Evolutionary conservation across 1,139 yeast genomes (phyloP).

Genomic region (Candida frijolesensis): DNA sequence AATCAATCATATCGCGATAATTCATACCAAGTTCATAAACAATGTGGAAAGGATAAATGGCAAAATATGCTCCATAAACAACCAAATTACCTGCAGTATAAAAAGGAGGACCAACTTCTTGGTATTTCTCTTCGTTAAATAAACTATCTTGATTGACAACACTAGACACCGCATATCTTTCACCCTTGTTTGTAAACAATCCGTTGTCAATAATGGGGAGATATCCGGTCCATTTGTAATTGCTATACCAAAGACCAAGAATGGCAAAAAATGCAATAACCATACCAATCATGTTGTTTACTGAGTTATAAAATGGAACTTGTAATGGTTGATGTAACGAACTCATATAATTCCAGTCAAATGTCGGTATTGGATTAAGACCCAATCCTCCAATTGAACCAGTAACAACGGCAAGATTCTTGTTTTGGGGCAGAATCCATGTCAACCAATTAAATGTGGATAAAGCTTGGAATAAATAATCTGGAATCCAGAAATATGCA

Average conservation of each 20-base stretch:
- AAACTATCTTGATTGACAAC: slow-evolving; percentile 39
- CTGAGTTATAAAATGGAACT: slow-evolving; percentile 49
- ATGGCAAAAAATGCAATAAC: slow-evolving; percentile 42
- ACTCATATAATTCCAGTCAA: slow-evolving; percentile 48
- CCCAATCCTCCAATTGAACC: slow-evolving; percentile 59
- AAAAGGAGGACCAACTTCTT: slow-evolving; percentile 55
- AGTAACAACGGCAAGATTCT: slow-evolving; percentile 53
- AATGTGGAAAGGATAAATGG: slow-evolving; percentile 55
- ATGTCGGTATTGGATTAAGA: slow-evolving; percentile 56
- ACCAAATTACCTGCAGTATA: slow-evolving; percentile 60
- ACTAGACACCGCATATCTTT: slow-evolving; percentile 38
- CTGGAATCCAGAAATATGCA: slow-evolving; percentile 38
- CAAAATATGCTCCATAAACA: slow-evolving; percentile 55
- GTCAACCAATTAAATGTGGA: slow-evolving; percentile 41
- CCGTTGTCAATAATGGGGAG: slow-evolving; percentile 55
- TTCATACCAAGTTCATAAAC: slow-evolving; percentile 41
- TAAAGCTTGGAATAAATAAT: slow-evolving; percentile 33
- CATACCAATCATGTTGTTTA: slow-evolving; percentile 45
- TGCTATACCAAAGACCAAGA: slow-evolving; percentile 50
- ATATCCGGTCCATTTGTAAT: slow-evolving; percentile 52
- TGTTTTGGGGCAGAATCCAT: slow-evolving; percentile 37
- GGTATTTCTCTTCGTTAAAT: slow-evolving; percentile 39
- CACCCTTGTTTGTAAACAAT: slow-evolving; percentile 49
- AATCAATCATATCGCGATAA: slow-evolving; percentile 24
- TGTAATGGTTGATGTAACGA: slow-evolving; percentile 24